A percentile compares a stretch with the other conserved stretches of the same genome.
Conservation (phyloP, 2,329 filamentous ascomycete genomes). For the Hymenoscyphus fraxineus region DNA sequence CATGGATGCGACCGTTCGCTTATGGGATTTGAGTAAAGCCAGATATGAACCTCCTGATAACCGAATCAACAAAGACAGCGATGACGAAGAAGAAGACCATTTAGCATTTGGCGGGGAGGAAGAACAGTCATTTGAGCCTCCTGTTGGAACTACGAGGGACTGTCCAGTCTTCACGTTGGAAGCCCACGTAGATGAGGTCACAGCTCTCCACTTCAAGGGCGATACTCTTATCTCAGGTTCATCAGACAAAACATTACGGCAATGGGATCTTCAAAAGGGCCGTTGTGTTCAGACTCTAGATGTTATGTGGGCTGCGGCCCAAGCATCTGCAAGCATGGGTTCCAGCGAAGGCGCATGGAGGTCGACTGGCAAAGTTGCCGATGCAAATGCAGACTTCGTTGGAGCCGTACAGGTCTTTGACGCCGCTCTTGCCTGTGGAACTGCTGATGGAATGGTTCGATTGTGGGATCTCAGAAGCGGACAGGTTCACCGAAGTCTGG, state of each 20-base stretch:
- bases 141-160: slow-evolving; percentile 78
- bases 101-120: slow-evolving; percentile 71
- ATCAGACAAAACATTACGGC: slow-evolving; percentile 91
- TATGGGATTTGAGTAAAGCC: slow-evolving; percentile 92
- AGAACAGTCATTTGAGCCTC: slow-evolving; percentile 64
- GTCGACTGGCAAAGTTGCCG: slow-evolving; percentile 59
- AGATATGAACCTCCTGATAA: slow-evolving; percentile 67
- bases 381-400: slow-evolving; percentile 80
- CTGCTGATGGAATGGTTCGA: slow-evolving; percentile 93
- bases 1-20: slow-evolving; percentile 86
- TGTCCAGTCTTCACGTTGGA: slow-evolving; percentile 85
- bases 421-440: slow-evolving; percentile 90
- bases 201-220: slow-evolving; percentile 84
- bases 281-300: slow-evolving; percentile 96
- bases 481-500: slow-evolving; percentile 92
- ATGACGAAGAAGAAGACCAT: slow-evolving; percentile 59
- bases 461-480: slow-evolving; percentile 95
- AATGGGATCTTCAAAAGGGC: slow-evolving; percentile 98
- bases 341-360: slow-evolving; percentile 66
- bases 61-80: slow-evolving; percentile 51
- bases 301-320: slow-evolving; percentile 95
- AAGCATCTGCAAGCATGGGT: slow-evolving; percentile 69
- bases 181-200: slow-evolving; percentile 91
- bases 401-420: slow-evolving; percentile 95
- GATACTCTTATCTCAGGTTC: slow-evolving; percentile 92